These are phyloP conservation scores for Phytophthora colocasiae DNA, from an alignment of 352 stramenopile genomes.

Conservation along the genomic window DNA sequence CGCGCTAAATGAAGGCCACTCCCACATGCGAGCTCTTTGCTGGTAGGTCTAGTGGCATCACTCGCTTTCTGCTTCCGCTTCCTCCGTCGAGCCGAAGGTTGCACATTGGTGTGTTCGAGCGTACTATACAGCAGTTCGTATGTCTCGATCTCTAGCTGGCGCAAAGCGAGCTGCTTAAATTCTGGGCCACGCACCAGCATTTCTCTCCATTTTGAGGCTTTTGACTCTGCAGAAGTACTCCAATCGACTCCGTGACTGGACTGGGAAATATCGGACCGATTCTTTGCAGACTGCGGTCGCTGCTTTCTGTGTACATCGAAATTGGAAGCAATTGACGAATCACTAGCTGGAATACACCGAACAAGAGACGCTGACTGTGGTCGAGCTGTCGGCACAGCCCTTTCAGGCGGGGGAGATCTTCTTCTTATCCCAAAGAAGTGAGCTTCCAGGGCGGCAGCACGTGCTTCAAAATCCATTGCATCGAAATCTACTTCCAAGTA, in stretches of 20 bases:
- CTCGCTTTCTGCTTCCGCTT: slow-evolving; percentile 11
- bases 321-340: not conserved
- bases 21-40: slow-evolving; percentile 27
- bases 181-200: slow-evolving; percentile 46
- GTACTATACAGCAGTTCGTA: slow-evolving; percentile 54
- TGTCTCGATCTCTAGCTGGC: slow-evolving; percentile 50
- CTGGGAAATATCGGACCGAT: slow-evolving; percentile 5
- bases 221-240: slow-evolving; percentile 9
- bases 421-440: slow-evolving; percentile 8
- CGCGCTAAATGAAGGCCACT: slow-evolving; percentile 49
- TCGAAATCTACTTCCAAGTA: slow-evolving; percentile 21
- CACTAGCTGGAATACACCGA: slow-evolving; percentile 4
- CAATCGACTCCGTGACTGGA: not conserved
- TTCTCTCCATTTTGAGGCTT: slow-evolving; percentile 52
- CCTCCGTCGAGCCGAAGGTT: slow-evolving; percentile 7
- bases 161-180: slow-evolving; percentile 47
- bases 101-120: slow-evolving; percentile 18
- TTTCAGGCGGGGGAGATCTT: not conserved
- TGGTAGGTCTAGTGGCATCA: slow-evolving; percentile 1
- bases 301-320: not conserved
- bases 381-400: slow-evolving; percentile 15
- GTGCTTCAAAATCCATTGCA: slow-evolving; percentile 26
- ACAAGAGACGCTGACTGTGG: slow-evolving; percentile 29
- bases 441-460: slow-evolving; percentile 22
- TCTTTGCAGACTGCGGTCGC: slow-evolving; percentile 46